phyloP scores from a whole-genome alignment of 1,139 yeast genomes.

The Kurtzmaniella quercitrusa region DNA sequence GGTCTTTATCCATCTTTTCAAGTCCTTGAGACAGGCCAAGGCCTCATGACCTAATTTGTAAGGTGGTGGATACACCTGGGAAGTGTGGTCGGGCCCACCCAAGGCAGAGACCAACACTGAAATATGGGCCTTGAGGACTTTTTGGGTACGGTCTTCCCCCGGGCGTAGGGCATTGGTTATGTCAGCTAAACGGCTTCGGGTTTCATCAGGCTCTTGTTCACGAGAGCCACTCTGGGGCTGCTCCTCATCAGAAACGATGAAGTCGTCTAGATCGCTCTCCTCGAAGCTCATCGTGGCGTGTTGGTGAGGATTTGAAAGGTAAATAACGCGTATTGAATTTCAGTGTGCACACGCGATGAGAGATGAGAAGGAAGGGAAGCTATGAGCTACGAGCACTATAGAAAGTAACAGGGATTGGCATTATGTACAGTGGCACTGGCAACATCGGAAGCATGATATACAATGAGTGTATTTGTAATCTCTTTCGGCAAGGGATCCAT shows the following conservation, averaged over 20 bases:
- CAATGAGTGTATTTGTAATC: no score
- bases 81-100: constrained; percentile 71
- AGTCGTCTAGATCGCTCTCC: constrained; percentile 13
- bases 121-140: constrained; percentile 60
- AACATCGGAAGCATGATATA: no score
- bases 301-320: background rate
- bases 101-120: constrained; percentile 72
- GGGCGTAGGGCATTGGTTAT: constrained; percentile 29
- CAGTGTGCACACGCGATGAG: background rate
- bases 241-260: constrained; percentile 20
- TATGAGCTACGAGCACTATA: background rate
- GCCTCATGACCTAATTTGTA: constrained; percentile 91
- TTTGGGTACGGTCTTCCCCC: constrained; percentile 36
- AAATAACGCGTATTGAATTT: background rate
- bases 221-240: constrained; percentile 5
- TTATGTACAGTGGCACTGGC: no score
- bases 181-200: constrained; percentile 20
- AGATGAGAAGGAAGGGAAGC: background rate
- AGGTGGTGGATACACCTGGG: constrained; percentile 38
- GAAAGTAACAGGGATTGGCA: no score
- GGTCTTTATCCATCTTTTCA: constrained; percentile 80
- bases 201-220: background rate
- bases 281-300: background rate
- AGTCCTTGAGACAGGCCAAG: constrained; percentile 78
- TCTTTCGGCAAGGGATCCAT: no score